Percentiles rank a stretch among this genome's conserved stretches.
Conservation (phyloP, 306 rosid genomes). For the Elaeagnus macrophylla region DNA sequence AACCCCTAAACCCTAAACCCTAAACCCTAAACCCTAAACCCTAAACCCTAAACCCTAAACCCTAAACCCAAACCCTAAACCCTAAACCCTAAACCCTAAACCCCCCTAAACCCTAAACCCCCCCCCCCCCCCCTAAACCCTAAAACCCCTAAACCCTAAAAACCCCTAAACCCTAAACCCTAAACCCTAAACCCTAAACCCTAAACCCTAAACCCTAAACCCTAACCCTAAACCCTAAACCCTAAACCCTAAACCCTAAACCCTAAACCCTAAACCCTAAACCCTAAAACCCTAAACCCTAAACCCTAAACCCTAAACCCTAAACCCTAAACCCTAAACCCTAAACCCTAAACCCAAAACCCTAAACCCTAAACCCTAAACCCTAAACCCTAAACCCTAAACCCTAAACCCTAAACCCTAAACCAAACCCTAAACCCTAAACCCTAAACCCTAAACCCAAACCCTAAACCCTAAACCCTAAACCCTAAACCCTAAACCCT, state of each 20-base stretch:
- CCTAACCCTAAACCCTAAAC: conserved; percentile 9
- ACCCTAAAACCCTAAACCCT: conserved; percentile 12
- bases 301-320: conserved; percentile 11
- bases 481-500: conserved; percentile 14
- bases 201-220: conserved; percentile 16
- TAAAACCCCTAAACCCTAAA: conserved; percentile 2
- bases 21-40: conserved; percentile 19
- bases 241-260: conserved; percentile 13
- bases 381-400: conserved; percentile 17
- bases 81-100: conserved; percentile 12
- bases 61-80: conserved; percentile 9
- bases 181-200: conserved; percentile 13
- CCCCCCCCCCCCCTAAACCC: conserved; percentile 7
- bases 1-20: conserved; percentile 14
- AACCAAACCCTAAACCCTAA: conserved; percentile 16
- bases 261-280: conserved; percentile 13
- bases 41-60: conserved; percentile 16
- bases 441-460: conserved; percentile 11
- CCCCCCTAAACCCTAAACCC: conserved; percentile 8
- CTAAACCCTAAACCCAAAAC: conserved; percentile 11
- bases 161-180: conserved; percentile 7
- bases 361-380: conserved; percentile 17
- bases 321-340: conserved; percentile 9
- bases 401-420: conserved; percentile 17
- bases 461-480: conserved; percentile 14